phyloP scores from a whole-genome alignment of 192 early-diverging fungal genomes.

The Backusella mclennaniae region DNA sequence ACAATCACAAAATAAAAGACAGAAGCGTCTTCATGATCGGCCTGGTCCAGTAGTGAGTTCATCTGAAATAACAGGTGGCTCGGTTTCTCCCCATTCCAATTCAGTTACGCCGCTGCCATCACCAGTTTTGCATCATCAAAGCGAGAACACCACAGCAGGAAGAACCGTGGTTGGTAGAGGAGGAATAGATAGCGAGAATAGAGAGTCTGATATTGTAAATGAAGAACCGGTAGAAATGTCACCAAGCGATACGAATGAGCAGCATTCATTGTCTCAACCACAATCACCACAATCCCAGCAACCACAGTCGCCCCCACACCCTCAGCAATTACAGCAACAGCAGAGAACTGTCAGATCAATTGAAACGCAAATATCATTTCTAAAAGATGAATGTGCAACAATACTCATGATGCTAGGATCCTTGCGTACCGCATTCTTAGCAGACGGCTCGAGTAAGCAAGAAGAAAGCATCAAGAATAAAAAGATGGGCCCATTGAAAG shows the following conservation, averaged over 20 bases:
- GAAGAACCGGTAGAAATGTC: background rate
- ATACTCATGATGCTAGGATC: conserved; percentile 27
- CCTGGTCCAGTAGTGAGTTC: background rate
- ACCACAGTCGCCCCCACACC: background rate
- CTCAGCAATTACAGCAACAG: background rate
- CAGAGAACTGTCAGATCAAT: background rate
- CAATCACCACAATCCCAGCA: background rate
- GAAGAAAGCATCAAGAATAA: background rate
- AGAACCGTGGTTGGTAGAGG: background rate
- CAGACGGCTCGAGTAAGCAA: background rate
- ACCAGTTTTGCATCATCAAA: background rate
- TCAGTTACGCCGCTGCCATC: background rate
- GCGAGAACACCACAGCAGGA: background rate
- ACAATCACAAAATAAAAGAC: background rate
- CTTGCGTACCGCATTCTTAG: conserved; percentile 19
- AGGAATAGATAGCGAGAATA: background rate
- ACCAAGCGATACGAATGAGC: background rate
- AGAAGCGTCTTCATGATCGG: background rate
- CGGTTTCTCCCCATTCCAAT: background rate
- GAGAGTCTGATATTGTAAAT: background rate
- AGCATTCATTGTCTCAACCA: background rate
- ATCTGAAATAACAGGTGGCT: background rate
- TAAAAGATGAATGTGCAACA: conserved; percentile 17
- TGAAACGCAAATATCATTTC: conserved; percentile 18
- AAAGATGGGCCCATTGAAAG: background rate